Conservation (phyloP, 2,329 filamentous ascomycete species). For the Coniochaeta pulveracea region DNA sequence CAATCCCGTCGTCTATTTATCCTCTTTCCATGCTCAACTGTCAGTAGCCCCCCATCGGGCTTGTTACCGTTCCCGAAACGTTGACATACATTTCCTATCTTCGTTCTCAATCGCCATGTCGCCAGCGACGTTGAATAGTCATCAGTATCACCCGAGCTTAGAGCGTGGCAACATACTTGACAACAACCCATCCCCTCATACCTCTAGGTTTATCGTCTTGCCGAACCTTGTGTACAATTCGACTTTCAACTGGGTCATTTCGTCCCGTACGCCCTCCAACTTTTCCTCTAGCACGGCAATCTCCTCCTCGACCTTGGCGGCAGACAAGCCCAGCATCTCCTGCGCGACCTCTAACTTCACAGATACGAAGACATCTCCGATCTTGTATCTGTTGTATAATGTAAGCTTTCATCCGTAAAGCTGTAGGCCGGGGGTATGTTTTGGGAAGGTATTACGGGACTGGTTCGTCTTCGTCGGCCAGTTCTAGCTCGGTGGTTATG, state of each 20-base stretch:
- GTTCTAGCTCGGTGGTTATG: constrained; percentile 78
- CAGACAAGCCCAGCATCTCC: constrained; percentile 64
- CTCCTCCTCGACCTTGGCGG: constrained; percentile 64
- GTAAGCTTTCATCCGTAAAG: constrained; percentile 1
- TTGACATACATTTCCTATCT: too few species aligned
- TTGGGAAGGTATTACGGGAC: constrained; percentile 55
- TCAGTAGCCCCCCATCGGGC: too few species aligned
- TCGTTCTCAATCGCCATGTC: too few species aligned
- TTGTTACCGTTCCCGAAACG: too few species aligned
- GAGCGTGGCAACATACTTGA: too few species aligned
- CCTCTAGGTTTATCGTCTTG: constrained; percentile 92
- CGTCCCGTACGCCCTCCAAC: constrained; percentile 62
- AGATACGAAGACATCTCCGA: constrained; percentile 91
- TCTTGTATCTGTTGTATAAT: constrained; percentile 85
- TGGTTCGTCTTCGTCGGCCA: constrained; percentile 88
- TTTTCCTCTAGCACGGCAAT: constrained; percentile 68
- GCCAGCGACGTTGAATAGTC: too few species aligned
- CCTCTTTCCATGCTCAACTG: too few species aligned
- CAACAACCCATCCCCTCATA: constrained; percentile 44
- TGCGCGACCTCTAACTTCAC: constrained; percentile 77
- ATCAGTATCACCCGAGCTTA: too few species aligned
- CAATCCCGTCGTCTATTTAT: too few species aligned
- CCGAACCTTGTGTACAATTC: constrained; percentile 91
- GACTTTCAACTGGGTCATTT: constrained; percentile 85
- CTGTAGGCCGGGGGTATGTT: not conserved